Evolutionary conservation across 1,284 basidiomycete genomes (phyloP).

Genomic region (Puccinia horiana): DNA sequence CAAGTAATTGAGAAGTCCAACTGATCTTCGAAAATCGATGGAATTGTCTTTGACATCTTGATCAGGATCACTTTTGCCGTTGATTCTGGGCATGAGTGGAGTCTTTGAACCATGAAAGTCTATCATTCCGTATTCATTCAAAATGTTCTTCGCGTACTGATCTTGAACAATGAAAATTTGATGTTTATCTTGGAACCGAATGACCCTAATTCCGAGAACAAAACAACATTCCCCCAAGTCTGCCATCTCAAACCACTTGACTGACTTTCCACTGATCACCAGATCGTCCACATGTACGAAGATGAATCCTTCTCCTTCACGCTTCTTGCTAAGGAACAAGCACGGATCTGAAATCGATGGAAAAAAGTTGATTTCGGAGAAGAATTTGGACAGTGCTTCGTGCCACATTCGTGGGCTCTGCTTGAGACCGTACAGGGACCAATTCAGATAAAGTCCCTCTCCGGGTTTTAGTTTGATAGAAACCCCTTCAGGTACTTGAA

Average conservation of each 20-base stretch:
- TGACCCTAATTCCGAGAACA: neutral
- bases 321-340: too few relatives aligned
- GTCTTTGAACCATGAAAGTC: neutral
- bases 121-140: neutral
- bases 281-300: too few relatives aligned
- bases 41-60: neutral
- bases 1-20: constrained; percentile 16
- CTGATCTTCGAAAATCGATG: neutral
- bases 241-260: constrained; percentile 1
- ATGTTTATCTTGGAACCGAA: too few relatives aligned
- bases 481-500: neutral
- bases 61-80: neutral
- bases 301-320: too few relatives aligned
- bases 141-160: neutral
- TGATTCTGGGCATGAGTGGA: neutral
- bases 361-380: neutral
- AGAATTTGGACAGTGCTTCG: neutral
- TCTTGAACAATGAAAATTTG: neutral
- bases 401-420: constrained; percentile 30
- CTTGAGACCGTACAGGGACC: constrained; percentile 19
- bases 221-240: neutral
- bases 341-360: neutral
- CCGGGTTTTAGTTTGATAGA: neutral
- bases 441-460: constrained; percentile 13
- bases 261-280: too few relatives aligned